Conservation (phyloP, 805 yeast genomes). For the Candida ficus region DNA sequence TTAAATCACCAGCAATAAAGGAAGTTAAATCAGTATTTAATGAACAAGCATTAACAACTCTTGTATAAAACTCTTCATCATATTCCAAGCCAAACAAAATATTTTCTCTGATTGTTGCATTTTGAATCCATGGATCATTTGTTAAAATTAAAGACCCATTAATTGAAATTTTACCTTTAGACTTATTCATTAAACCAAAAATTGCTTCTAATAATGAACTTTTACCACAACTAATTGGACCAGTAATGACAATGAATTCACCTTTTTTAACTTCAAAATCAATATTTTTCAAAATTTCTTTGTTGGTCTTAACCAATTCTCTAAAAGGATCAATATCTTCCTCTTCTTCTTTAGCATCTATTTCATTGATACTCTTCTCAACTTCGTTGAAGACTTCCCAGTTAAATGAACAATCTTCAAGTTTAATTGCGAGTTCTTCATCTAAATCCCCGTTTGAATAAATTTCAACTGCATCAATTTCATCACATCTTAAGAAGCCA, state of each 20-base stretch:
- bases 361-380: not conserved
- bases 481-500: slow-evolving; percentile 46
- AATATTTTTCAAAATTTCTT: slow-evolving; percentile 33
- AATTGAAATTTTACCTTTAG: slow-evolving; percentile 39
- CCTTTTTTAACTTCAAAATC: slow-evolving; percentile 51
- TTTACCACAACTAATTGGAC: slow-evolving; percentile 81
- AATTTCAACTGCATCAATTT: slow-evolving; percentile 35
- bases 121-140: slow-evolving; percentile 78
- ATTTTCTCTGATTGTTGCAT: slow-evolving; percentile 69
- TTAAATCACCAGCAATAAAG: slow-evolving; percentile 67
- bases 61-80: slow-evolving; percentile 45
- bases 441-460: slow-evolving; percentile 24
- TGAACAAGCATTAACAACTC: slow-evolving; percentile 58
- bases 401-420: slow-evolving; percentile 49
- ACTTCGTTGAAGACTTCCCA: slow-evolving; percentile 47
- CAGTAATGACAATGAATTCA: slow-evolving; percentile 71
- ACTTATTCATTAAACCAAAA: slow-evolving; percentile 65
- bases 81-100: slow-evolving; percentile 58
- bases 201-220: slow-evolving; percentile 64
- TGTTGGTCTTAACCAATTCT: too few relatives aligned
- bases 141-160: slow-evolving; percentile 46
- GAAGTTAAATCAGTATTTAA: slow-evolving; percentile 55
- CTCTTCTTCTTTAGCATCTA: not conserved
- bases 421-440: slow-evolving; percentile 37
- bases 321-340: slow-evolving; percentile 3